phyloP scores from a whole-genome alignment of 1,284 basidiomycete genomes.

The Puccinia horiana region DNA sequence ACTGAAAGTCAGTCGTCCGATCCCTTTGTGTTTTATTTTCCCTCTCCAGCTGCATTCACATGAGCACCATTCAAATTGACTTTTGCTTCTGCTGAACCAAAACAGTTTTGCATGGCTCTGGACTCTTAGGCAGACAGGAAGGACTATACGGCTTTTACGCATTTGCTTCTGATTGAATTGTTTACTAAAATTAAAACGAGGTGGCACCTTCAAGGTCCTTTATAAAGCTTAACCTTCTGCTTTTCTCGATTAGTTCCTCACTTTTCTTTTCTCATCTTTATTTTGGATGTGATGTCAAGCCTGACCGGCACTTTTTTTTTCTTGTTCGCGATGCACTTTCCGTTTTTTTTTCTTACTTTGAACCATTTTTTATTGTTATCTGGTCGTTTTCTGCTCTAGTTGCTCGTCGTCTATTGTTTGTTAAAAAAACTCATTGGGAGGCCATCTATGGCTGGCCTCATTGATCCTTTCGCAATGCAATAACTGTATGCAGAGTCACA shows the following conservation, averaged over 20 bases:
- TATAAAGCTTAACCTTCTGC: not conserved
- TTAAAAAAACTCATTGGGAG: too few species aligned
- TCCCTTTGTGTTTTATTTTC: not conserved
- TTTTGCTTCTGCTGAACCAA: not conserved
- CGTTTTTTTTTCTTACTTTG: not conserved
- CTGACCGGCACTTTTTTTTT: not conserved
- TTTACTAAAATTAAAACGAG: not conserved
- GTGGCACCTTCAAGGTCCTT: not conserved
- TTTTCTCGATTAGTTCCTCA: not conserved
- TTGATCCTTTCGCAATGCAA: too few species aligned
- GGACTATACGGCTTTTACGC: slow-evolving; percentile 39
- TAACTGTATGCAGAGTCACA: too few species aligned
- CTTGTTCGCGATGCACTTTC: not conserved
- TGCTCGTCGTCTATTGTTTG: too few species aligned
- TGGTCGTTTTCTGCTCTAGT: too few species aligned
- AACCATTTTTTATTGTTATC: not conserved
- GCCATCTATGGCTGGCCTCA: too few species aligned
- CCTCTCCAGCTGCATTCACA: not conserved
- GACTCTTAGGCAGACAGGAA: slow-evolving; percentile 33
- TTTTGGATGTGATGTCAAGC: not conserved
- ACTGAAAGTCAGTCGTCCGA: slow-evolving; percentile 27
- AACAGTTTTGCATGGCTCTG: slow-evolving; percentile 33
- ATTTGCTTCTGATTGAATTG: slow-evolving; percentile 16
- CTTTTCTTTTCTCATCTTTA: not conserved
- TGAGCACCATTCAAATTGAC: not conserved